Conservation (phyloP, 768 basidiomycete genomes). For the Mycena filopes region DNA sequence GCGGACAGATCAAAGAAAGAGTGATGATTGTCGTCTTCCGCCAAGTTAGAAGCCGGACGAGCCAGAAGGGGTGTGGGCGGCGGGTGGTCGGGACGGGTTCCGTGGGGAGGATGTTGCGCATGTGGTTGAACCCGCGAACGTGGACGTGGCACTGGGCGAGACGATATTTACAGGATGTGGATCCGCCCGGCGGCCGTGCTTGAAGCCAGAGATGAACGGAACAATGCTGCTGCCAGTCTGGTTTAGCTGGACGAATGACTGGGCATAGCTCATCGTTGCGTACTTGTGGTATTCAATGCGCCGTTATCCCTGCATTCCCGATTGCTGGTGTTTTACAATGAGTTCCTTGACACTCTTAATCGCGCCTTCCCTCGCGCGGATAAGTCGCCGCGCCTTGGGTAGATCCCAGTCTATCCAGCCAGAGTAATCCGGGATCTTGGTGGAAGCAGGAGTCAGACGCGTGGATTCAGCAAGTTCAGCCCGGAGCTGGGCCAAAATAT, state of each 20-base stretch:
- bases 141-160: too few relatives aligned
- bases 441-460: constrained; percentile 17
- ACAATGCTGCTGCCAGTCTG: neutral
- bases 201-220: neutral
- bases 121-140: constrained; percentile 2
- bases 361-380: constrained; percentile 75
- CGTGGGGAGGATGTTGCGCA: neutral
- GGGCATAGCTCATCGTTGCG: neutral
- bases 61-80: too few relatives aligned
- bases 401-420: constrained; percentile 56
- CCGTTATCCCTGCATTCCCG: neutral
- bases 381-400: constrained; percentile 70
- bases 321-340: constrained; percentile 53
- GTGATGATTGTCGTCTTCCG: neutral
- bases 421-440: constrained; percentile 60
- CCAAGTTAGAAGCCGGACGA: neutral
- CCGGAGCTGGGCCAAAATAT: constrained; percentile 67
- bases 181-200: constrained; percentile 13
- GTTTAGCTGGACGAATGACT: neutral
- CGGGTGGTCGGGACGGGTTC: too few relatives aligned
- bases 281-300: neutral
- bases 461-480: constrained; percentile 50
- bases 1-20: neutral
- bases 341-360: constrained; percentile 70
- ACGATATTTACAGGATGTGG: neutral